These are phyloP conservation scores for Irpex lacteus DNA, from an alignment of 1,284 basidiomycete species.

Conservation along the genomic window DNA sequence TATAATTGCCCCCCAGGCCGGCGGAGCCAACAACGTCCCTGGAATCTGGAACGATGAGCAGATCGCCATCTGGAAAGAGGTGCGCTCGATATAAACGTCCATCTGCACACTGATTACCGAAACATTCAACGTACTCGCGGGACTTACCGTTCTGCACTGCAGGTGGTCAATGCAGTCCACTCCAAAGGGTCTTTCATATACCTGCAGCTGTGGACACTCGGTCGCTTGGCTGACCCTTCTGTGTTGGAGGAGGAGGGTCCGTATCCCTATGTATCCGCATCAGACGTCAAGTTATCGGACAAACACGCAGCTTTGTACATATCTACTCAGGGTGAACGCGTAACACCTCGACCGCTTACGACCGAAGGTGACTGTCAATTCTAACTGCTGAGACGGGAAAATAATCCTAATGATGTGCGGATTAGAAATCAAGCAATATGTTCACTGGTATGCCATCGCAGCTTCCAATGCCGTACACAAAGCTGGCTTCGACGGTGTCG, in stretches of 20 bases:
- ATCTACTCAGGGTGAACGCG: constrained; percentile 22
- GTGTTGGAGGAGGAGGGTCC: constrained; percentile 30
- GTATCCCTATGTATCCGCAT: constrained; percentile 35
- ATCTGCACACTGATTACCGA: not conserved
- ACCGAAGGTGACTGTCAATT: constrained; percentile 21
- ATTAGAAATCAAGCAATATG: constrained; percentile 33
- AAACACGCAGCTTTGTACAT: constrained; percentile 29
- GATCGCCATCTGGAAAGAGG: constrained; percentile 44
- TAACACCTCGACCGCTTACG: constrained; percentile 33
- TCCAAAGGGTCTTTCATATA: constrained; percentile 39
- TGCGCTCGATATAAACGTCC: constrained; percentile 28
- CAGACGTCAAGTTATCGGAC: constrained; percentile 38
- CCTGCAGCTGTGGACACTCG: constrained; percentile 47
- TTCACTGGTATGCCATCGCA: constrained; percentile 33
- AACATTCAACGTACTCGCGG: not conserved
- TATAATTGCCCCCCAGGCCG: constrained; percentile 37
- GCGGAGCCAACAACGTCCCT: constrained; percentile 36
- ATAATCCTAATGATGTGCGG: not conserved
- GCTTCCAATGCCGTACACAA: constrained; percentile 38
- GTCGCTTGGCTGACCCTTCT: constrained; percentile 33
- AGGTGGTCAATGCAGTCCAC: constrained; percentile 30
- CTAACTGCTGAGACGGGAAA: too few relatives aligned
- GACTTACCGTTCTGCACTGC: not conserved
- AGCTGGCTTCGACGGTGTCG: constrained; percentile 47
- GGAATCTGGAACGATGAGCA: constrained; percentile 46